Conservation (phyloP, 306 rosid species). For the Casuarina glauca region DNA sequence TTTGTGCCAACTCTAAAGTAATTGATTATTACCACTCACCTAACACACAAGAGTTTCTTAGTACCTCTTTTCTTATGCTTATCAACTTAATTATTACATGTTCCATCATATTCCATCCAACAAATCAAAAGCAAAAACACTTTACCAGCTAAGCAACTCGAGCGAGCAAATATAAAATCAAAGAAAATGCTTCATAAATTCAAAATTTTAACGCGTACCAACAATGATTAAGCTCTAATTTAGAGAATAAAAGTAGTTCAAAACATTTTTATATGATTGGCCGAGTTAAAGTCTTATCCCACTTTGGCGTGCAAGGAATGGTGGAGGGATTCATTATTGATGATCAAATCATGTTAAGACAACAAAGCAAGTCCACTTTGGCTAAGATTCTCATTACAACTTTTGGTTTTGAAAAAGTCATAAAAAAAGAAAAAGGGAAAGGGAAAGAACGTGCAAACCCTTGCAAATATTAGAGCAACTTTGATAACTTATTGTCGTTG, state of each 20-base stretch:
- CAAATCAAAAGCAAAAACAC: too few relatives aligned
- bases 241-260: neutral
- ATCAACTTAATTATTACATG: neutral
- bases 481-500: neutral
- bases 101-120: too few relatives aligned
- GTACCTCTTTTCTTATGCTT: neutral
- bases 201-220: too few relatives aligned
- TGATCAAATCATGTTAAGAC: conserved; percentile 14
- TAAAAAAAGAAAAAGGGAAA: neutral
- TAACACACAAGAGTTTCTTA: too few relatives aligned
- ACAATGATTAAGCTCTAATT: too few relatives aligned
- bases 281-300: conserved; percentile 22
- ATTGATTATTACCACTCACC: neutral
- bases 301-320: conserved; percentile 10
- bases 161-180: too few relatives aligned
- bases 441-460: neutral
- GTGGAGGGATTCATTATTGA: conserved; percentile 14
- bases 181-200: too few relatives aligned
- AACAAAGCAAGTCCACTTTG: conserved; percentile 24
- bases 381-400: conserved; percentile 20
- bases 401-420: neutral
- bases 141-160: too few relatives aligned
- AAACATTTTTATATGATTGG: neutral
- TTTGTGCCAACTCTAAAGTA: neutral
- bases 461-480: neutral